Percentiles rank a stretch among this genome's conserved stretches.
Conservation (phyloP, 768 basidiomycete genomes). For the Termitomyces titanicus region DNA sequence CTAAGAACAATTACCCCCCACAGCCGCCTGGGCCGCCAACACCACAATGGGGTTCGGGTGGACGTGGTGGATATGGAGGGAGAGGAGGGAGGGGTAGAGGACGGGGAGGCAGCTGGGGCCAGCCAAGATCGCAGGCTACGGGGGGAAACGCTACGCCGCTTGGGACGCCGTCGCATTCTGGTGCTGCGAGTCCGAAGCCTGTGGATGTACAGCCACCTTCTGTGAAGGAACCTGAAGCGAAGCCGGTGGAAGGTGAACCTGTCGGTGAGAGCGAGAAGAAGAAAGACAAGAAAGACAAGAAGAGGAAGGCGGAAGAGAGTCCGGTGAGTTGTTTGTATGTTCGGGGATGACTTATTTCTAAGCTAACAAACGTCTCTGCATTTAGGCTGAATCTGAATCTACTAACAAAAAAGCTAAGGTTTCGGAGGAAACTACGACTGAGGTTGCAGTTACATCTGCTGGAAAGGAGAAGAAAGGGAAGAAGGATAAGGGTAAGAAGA, state of each 20-base stretch:
- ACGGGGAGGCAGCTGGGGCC: slow-evolving; percentile 31
- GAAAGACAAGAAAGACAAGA: slow-evolving; percentile 31
- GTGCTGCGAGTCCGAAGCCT: slow-evolving; percentile 18
- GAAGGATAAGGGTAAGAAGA: slow-evolving; percentile 23
- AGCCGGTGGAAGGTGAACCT: slow-evolving; percentile 5
- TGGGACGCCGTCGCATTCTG: slow-evolving; percentile 52
- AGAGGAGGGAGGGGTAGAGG: slow-evolving; percentile 18
- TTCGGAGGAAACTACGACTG: slow-evolving; percentile 8
- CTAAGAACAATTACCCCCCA: neutral
- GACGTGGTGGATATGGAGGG: slow-evolving; percentile 20
- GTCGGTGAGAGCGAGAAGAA: slow-evolving; percentile 19
- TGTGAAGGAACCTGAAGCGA: slow-evolving; percentile 10
- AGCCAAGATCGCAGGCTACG: slow-evolving; percentile 32
- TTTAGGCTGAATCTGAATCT: slow-evolving; percentile 5
- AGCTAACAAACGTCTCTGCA: neutral
- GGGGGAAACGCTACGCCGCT: slow-evolving; percentile 74
- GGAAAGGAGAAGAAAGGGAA: slow-evolving; percentile 27
- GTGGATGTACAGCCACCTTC: slow-evolving; percentile 7
- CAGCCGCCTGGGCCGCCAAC: neutral
- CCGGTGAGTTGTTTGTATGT: slow-evolving; percentile 13
- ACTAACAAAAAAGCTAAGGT: slow-evolving; percentile 29
- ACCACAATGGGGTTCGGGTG: slow-evolving; percentile 15
- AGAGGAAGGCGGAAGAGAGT: slow-evolving; percentile 30
- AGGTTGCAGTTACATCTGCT: slow-evolving; percentile 11
- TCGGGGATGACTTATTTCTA: neutral